Evolutionary conservation across 768 basidiomycete genomes (phyloP).

Genomic region (Leccinum sublutescens): DNA sequence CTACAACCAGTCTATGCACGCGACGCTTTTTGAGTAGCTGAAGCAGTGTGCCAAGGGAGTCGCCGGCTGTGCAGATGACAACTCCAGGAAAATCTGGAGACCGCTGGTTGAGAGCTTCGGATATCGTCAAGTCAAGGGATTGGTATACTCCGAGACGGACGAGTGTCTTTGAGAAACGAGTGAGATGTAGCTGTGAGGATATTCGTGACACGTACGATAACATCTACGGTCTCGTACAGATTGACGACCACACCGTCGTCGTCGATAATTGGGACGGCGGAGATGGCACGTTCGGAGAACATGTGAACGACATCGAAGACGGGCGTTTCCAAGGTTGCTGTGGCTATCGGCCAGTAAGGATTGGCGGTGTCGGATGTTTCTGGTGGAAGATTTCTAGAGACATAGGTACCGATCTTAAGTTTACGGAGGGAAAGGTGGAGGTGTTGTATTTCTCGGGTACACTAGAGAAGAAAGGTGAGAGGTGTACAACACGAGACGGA

Average conservation of each 20-base stretch:
- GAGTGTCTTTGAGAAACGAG: conserved; percentile 61
- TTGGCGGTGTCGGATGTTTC: conserved; percentile 54
- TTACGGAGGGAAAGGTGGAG: conserved; percentile 78
- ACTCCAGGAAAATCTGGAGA: conserved; percentile 96
- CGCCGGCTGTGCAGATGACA: conserved; percentile 89
- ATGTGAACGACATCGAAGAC: conserved; percentile 99
- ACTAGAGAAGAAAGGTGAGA: conserved; percentile 46
- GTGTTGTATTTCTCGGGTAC: conserved; percentile 77
- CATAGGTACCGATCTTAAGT: conserved; percentile 93
- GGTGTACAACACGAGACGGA: background rate
- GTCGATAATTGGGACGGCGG: conserved; percentile 95
- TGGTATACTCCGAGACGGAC: conserved; percentile 94
- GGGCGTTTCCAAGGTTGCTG: conserved; percentile 84
- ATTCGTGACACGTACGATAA: conserved; percentile 60
- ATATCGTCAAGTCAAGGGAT: conserved; percentile 91
- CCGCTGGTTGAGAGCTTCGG: conserved; percentile 88
- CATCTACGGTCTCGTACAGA: conserved; percentile 98
- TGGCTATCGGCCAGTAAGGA: conserved; percentile 88
- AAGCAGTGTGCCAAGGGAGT: conserved; percentile 87
- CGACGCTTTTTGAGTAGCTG: conserved; percentile 90
- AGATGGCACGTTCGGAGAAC: conserved; percentile 94
- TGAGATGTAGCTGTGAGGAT: conserved; percentile 3
- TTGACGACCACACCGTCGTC: conserved; percentile 91
- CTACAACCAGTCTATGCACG: conserved; percentile 93
- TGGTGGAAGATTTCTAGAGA: conserved; percentile 49